Base-by-base conservation (phyloP, 148 eudicot species). In the Chenopodium formosanum region DNA sequence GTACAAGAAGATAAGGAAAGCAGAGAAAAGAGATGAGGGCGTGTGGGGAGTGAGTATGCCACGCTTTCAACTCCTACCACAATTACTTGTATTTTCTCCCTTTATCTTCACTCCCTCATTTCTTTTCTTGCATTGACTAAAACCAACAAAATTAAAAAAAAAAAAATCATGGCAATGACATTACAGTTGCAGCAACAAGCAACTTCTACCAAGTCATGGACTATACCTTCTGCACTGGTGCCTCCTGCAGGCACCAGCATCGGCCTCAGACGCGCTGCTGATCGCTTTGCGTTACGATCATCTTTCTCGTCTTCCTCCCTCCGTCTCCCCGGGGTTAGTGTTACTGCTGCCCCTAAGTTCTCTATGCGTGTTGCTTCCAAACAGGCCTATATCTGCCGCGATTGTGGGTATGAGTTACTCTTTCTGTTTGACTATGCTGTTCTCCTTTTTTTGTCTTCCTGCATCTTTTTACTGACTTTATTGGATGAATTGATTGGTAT, bases 361-460 rank as follows among this genome's bases (percentile, higher is more conserved):
- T 84, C 97, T 6, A 96, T 96, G 99, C 95, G 98, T 20, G 82
- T 90, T 3, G 97, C 99, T 46, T 89, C 97, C 74, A 96, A 88
- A 81, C 94, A 92, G 65, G 73, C 98, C 77, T 96, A 96, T 80
- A 94, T 96, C 22, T 96, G 99, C 86, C 91, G 97, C 9, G 99
- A 96, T 67, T 96, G 99, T 88, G 99, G 99, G 99, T 96, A 85
- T 73, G 10, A 19, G 37, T 2, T 25, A 46, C 19, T 66, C 67
- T 60, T 50, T 40, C 16, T 37, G 16, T 80, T 20, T 72, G 23
- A 47, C 25, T 25, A 8, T 67, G 29, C 14, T 19, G 22, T 47
- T 56, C 29, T n/a, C 4, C 7, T 44, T 47, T 53, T 4, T 56
- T 56, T 46, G 5, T 20, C 19, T 29, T 64, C 79, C 27, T 32